Conservation (phyloP, 179 eudicot genomes). For the Heliamphora pulchella region DNA sequence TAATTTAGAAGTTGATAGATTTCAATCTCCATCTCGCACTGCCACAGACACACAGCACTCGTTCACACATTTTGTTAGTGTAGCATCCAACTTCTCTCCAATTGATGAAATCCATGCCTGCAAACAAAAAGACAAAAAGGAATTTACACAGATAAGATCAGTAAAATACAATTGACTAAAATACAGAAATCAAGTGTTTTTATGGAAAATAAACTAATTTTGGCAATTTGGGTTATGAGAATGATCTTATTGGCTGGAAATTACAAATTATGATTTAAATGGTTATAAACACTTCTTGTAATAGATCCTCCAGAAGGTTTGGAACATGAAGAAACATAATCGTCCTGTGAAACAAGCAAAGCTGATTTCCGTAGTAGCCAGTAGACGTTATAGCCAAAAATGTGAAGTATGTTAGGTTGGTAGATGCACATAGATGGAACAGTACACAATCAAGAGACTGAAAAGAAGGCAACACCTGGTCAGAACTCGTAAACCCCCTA, state of each 20-base stretch:
- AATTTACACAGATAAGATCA: too few relatives aligned
- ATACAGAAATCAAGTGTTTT: neutral
- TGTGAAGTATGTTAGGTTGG: neutral
- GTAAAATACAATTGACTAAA: too few relatives aligned
- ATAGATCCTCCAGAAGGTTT: neutral
- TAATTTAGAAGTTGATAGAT: neutral
- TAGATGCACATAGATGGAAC: conserved; percentile 5
- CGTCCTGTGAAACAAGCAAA: neutral
- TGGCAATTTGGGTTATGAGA: conserved; percentile 5
- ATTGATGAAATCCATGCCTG: conserved; percentile 81
- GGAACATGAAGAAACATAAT: neutral
- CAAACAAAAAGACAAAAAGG: conserved; percentile 11
- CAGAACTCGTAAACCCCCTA: conserved; percentile 84
- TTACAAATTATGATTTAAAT: neutral
- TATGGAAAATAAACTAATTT: neutral
- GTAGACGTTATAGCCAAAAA: neutral
- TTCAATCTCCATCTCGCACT: conserved; percentile 29
- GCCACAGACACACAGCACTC: conserved; percentile 14
- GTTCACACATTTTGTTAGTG: conserved; percentile 51
- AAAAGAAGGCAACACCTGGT: conserved; percentile 54
- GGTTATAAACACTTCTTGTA: neutral
- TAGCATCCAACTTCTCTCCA: conserved; percentile 85
- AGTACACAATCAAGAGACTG: neutral
- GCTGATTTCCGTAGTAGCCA: neutral
- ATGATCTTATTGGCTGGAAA: conserved; percentile 2